Evolutionary conservation across 768 basidiomycete genomes (phyloP).

Genomic region (Boletus vinaceobasis): DNA sequence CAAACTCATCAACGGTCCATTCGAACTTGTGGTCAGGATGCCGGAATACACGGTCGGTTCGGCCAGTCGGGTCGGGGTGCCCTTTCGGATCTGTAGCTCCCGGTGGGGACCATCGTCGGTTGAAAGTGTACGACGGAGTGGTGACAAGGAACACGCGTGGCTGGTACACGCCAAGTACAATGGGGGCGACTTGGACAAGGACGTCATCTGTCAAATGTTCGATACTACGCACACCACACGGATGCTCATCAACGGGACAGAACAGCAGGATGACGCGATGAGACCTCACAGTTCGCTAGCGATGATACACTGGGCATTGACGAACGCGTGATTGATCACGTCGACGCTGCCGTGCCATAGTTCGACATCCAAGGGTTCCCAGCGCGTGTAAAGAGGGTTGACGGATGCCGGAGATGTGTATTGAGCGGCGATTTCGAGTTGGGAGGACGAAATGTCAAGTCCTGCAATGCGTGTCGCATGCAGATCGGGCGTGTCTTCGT

Average conservation of each 20-base stretch:
- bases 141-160: conserved; percentile 74
- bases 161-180: conserved; percentile 74
- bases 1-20: conserved; percentile 78
- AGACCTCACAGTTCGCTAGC: conserved; percentile 74
- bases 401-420: conserved; percentile 41
- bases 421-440: conserved; percentile 54
- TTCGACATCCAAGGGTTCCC: conserved; percentile 63
- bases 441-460: conserved; percentile 57
- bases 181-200: conserved; percentile 61
- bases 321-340: conserved; percentile 60
- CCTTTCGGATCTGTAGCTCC: conserved; percentile 44
- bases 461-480: conserved; percentile 58
- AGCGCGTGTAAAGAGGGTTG: conserved; percentile 44
- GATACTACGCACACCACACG: conserved; percentile 46
- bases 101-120: conserved; percentile 66
- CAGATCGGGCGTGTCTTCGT: conserved; percentile 52
- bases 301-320: conserved; percentile 67
- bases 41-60: conserved; percentile 72
- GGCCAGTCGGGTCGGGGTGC: conserved; percentile 68
- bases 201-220: conserved; percentile 68
- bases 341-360: conserved; percentile 78
- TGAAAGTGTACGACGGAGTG: conserved; percentile 85
- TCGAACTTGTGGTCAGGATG: conserved; percentile 88
- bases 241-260: conserved; percentile 3
- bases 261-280: background rate